A percentile compares a stretch with the other conserved stretches of the same genome.
Conservation (phyloP, 768 basidiomycete species). For the Epithele typhae region DNA sequence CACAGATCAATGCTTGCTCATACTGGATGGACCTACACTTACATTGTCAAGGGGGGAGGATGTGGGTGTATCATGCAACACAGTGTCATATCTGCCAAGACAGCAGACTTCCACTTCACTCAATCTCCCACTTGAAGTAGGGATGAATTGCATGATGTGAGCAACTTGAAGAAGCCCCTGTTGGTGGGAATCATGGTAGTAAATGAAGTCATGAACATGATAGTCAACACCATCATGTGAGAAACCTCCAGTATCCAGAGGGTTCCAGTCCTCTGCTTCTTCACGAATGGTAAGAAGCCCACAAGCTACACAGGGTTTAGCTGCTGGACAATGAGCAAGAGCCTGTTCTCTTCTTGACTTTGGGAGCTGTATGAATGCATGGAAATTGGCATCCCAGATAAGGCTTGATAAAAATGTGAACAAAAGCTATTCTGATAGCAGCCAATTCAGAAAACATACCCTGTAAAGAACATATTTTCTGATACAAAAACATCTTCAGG, state of each 20-base stretch:
- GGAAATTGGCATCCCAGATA: constrained; percentile 39
- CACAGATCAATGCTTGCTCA: not conserved
- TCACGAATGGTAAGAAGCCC: constrained; percentile 29
- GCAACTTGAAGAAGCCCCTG: constrained; percentile 44
- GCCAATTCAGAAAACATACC: constrained; percentile 33
- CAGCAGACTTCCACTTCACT: no score
- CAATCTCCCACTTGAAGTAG: no score
- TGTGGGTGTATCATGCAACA: no score
- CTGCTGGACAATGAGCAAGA: constrained; percentile 25
- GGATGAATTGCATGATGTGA: constrained; percentile 44
- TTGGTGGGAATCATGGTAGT: constrained; percentile 33
- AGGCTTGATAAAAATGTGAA: constrained; percentile 31
- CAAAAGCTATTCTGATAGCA: not conserved
- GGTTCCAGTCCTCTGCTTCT: constrained; percentile 20
- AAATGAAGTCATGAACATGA: constrained; percentile 61
- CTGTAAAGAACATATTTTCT: constrained; percentile 50
- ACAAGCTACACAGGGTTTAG: constrained; percentile 49
- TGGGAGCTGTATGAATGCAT: no score
- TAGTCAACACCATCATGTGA: constrained; percentile 41
- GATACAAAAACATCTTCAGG: constrained; percentile 37
- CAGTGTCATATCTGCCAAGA: no score
- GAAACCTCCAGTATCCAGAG: constrained; percentile 31
- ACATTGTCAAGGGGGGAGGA: constrained; percentile 13
- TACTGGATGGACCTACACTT: not conserved
- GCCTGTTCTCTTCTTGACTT: constrained; percentile 24